Percentiles rank a stretch among this genome's conserved stretches.
Evolutionary conservation across 2,329 filamentous ascomycete genomes (phyloP).

Genomic region (Orbilia javanica): DNA sequence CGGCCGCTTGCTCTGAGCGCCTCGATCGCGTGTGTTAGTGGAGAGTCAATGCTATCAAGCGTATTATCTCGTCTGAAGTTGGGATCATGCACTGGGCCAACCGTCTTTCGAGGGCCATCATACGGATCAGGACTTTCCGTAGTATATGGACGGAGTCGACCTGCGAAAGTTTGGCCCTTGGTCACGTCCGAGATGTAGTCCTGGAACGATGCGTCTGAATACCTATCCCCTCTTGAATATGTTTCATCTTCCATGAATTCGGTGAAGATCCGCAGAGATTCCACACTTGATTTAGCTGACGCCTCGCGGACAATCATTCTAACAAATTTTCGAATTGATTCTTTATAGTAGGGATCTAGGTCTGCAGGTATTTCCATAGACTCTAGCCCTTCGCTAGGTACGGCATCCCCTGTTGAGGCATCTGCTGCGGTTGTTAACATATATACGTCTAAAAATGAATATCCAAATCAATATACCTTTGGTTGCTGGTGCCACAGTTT

Average conservation of each 20-base stretch:
- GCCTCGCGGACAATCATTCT: conserved; percentile 62
- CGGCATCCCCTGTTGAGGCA: background rate
- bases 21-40: conserved; percentile 51
- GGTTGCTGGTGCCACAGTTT: background rate
- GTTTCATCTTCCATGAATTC: conserved; percentile 62
- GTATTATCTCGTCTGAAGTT: conserved; percentile 44
- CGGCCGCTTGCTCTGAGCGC: conserved; percentile 46
- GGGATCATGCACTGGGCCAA: conserved; percentile 15
- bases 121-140: conserved; percentile 53
- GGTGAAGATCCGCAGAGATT: conserved; percentile 61
- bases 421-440: conserved; percentile 17
- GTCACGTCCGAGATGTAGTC: conserved; percentile 49
- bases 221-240: conserved; percentile 61
- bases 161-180: conserved; percentile 47
- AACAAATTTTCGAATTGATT: conserved; percentile 61
- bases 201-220: conserved; percentile 59
- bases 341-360: conserved; percentile 61
- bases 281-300: conserved; percentile 60
- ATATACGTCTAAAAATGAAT: background rate
- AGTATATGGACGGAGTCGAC: conserved; percentile 42
- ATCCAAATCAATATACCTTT: conserved; percentile 21
- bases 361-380: conserved; percentile 49
- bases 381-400: conserved; percentile 25
- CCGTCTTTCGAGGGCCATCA: conserved; percentile 30
- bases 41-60: conserved; percentile 54